Base-by-base conservation (phyloP, 352 stramenopile species). In the Pythium aquatile region DNA sequence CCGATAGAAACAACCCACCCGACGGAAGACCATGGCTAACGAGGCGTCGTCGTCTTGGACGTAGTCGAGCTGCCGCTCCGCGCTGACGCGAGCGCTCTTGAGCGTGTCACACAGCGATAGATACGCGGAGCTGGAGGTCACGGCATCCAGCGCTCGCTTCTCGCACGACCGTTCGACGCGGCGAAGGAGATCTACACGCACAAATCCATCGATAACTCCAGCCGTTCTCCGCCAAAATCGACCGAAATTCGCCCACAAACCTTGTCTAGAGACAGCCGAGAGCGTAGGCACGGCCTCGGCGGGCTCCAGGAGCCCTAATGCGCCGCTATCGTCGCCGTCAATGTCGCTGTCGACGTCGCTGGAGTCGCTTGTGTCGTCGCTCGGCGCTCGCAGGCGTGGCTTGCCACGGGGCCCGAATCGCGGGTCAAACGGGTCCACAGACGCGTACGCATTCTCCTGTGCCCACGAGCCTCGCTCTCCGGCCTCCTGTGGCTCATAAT, bases 141-240 rank as follows among this genome's bases (percentile, higher is more conserved):
- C 79, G 1, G 76, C 73, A 32, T 75, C 61, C 60, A 79, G 73
- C 26, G 83, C 83, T 53, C 83, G 84, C 49, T 74, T 70, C 56
- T 92, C 83, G 30, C 83, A 92, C 46, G 75, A 71, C 35, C 69
- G 74, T 61, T 92, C 81, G 47, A 92, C 78, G 16, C 84, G 70
- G 29, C 77, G 72, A 58, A 90, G 63, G 47, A 92, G 71, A 46
- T 92, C 83, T 83, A 46, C 37, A 29, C 53, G 39, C 5, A 39
- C 35, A n/a, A 13, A 33, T 39, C 13, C 54, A 6, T 1, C 24
- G 54, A 35, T 60, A 20, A 56, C n/a, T 13, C 20, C 44, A 28
- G 1, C 16, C 10, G 2, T 17, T 14, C 32, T 1, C 14, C n/a
- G 35, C 20, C 11, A 26, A 28, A 47, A 48, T 28, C 6, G 9